Conservation (phyloP, 352 stramenopile species). For the Pythium aphanidermatum region DNA sequence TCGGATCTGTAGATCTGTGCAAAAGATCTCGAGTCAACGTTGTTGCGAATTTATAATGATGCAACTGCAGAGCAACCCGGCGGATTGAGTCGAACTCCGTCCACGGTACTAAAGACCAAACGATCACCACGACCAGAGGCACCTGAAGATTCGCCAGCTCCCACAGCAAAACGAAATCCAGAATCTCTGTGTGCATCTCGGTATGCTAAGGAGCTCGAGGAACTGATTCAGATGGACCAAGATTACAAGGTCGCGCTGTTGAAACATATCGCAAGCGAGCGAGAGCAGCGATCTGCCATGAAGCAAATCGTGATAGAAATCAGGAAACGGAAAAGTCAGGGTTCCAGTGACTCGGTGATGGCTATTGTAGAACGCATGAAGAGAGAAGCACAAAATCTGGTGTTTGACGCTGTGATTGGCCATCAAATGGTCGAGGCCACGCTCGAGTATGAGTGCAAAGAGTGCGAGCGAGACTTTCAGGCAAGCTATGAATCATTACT, state of each 20-base stretch:
- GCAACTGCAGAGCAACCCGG: slow-evolving; percentile 24
- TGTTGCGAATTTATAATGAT: slow-evolving; percentile 66
- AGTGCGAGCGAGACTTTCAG: slow-evolving; percentile 35
- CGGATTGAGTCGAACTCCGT: neutral
- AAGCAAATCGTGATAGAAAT: slow-evolving; percentile 35
- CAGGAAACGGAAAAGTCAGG: slow-evolving; percentile 6
- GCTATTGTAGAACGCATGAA: slow-evolving; percentile 14
- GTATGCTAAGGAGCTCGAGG: slow-evolving; percentile 42
- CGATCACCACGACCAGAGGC: slow-evolving; percentile 12
- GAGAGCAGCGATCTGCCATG: slow-evolving; percentile 52
- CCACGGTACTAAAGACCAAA: slow-evolving; percentile 14
- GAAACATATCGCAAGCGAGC: slow-evolving; percentile 46
- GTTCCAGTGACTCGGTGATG: slow-evolving; percentile 11
- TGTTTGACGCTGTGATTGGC: slow-evolving; percentile 69
- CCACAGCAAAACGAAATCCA: neutral
- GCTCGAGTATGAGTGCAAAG: slow-evolving; percentile 41
- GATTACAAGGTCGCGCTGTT: slow-evolving; percentile 39
- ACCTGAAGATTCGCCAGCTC: neutral
- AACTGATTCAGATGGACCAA: slow-evolving; percentile 46
- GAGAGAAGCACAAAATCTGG: slow-evolving; percentile 30
- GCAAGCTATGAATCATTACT: slow-evolving; percentile 27
- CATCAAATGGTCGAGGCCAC: slow-evolving; percentile 58
- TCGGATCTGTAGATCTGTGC: slow-evolving; percentile 29
- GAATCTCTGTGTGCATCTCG: neutral
- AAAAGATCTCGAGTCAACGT: slow-evolving; percentile 57